A percentile compares a stretch with the other conserved stretches of the same genome.
Conservation (phyloP, 768 basidiomycete genomes). For the Gloeostereum incarnatum region DNA sequence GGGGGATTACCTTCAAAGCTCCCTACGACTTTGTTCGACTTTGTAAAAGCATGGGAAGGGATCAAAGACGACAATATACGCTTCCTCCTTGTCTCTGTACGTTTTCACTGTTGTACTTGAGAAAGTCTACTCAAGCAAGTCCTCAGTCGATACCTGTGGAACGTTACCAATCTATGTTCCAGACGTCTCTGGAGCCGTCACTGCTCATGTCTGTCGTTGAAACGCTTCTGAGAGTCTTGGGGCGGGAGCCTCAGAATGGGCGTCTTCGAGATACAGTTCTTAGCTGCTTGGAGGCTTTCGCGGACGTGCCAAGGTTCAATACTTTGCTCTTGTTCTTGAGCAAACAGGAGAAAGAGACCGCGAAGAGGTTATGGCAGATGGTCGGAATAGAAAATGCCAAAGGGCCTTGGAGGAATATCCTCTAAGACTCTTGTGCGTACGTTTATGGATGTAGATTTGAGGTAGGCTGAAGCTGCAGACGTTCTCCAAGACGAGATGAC, state of each 20-base stretch:
- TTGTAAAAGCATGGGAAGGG: slow-evolving; percentile 50
- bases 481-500: too few species aligned
- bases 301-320: slow-evolving; percentile 48
- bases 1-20: slow-evolving; percentile 11
- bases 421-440: neutral
- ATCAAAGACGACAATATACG: slow-evolving; percentile 28
- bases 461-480: too few species aligned
- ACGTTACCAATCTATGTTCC: slow-evolving; percentile 52
- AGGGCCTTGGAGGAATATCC: neutral
- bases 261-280: slow-evolving; percentile 23
- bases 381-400: neutral
- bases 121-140: neutral
- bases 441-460: too few species aligned
- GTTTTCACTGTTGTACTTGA: slow-evolving; percentile 13
- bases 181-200: slow-evolving; percentile 59
- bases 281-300: slow-evolving; percentile 36
- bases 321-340: slow-evolving; percentile 60
- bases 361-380: neutral
- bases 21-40: slow-evolving; percentile 49
- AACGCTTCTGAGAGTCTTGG: too few species aligned
- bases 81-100: slow-evolving; percentile 53
- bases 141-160: slow-evolving; percentile 32
- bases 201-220: slow-evolving; percentile 50
- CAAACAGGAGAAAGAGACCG: slow-evolving; percentile 32
- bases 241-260: too few species aligned